Evolutionary conservation across 352 stramenopile genomes (phyloP).

Genomic region (Thalassiosira hispida): DNA sequence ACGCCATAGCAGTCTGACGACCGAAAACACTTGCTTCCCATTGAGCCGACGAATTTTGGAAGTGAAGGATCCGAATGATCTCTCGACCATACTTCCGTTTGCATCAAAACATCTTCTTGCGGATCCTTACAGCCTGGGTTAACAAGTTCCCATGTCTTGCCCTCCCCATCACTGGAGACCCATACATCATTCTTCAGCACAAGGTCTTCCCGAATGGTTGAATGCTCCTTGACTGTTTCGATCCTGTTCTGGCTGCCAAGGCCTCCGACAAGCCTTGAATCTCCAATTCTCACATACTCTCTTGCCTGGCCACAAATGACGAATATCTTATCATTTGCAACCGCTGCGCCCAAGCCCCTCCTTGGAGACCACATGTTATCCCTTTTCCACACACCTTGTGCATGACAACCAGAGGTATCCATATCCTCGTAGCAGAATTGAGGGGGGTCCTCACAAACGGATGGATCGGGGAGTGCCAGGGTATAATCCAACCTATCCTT

Average conservation of each 20-base stretch:
- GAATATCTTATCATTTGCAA: constrained; percentile 65
- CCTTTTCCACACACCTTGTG: constrained; percentile 66
- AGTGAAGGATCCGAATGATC: constrained; percentile 35
- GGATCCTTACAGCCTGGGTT: constrained; percentile 77
- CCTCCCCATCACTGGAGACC: constrained; percentile 67
- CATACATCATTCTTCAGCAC: constrained; percentile 86
- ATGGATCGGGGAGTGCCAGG: constrained; percentile 38
- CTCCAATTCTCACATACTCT: constrained; percentile 60
- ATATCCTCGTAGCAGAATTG: constrained; percentile 44
- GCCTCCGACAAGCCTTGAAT: constrained; percentile 60
- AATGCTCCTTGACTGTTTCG: constrained; percentile 56
- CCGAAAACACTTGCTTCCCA: constrained; percentile 49
- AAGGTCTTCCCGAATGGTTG: constrained; percentile 67
- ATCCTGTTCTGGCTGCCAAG: constrained; percentile 52
- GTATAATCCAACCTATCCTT: constrained; percentile 52
- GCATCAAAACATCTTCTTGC: constrained; percentile 68
- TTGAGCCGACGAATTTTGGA: constrained; percentile 45
- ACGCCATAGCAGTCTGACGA: constrained; percentile 82
- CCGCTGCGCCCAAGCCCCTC: constrained; percentile 49
- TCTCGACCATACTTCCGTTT: constrained; percentile 65
- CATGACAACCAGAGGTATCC: constrained; percentile 40
- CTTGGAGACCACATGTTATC: constrained; percentile 74
- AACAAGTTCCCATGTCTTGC: constrained; percentile 76
- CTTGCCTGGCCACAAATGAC: constrained; percentile 70
- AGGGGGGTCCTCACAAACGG: constrained; percentile 54